Base-by-base conservation (phyloP, 306 rosid genomes). In the Begonia peltatifolia region DNA sequence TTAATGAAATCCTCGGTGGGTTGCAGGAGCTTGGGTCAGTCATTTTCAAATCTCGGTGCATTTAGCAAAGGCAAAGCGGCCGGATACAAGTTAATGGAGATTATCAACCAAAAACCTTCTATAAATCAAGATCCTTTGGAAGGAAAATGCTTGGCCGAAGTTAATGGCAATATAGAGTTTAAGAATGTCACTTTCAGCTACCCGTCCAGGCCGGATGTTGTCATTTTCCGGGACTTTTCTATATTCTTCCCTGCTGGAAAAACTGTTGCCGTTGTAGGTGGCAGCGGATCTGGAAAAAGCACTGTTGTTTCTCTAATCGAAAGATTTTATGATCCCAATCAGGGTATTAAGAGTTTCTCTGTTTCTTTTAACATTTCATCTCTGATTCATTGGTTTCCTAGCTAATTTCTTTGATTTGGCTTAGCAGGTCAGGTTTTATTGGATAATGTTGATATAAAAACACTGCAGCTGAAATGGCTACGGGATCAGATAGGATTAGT, bases 21-120 rank as follows among this genome's bases (percentile, higher is more conserved):
- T n/a, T 53, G 54, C 74, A 92, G 99, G 92, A 92, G 99, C 75
- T 81, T 92, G 77, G 96, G 99, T 20, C 99, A 92, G 78, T 92
- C 99, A 1, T 92, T 92, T 72, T 92, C 99, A 0, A 92, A 92
- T 63, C 79, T 92, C 35, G 99, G 99, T 1, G 99, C 99, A 4
- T 92, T 92, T 16, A 92, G 99, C 73, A 86, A 92, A 79, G 99
- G 99, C 41, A 92, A 92, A 72, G 71, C 93, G 2, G 96, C 99
- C 2, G 99, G 99, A 52, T 86, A 67, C 80, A 86, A 86, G 41
- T 78, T 92, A 82, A 81, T 92, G 94, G 99, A 86, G 62, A 92
- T 86, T 55, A 92, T 92, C 56, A 83, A 66, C 50, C 99, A 92
- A 57, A 86, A 66, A 59, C 96, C 99, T 1, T 63, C 96, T 46